Base-by-base conservation (phyloP, 2,329 filamentous ascomycete genomes). In the Venturia aucupariae region DNA sequence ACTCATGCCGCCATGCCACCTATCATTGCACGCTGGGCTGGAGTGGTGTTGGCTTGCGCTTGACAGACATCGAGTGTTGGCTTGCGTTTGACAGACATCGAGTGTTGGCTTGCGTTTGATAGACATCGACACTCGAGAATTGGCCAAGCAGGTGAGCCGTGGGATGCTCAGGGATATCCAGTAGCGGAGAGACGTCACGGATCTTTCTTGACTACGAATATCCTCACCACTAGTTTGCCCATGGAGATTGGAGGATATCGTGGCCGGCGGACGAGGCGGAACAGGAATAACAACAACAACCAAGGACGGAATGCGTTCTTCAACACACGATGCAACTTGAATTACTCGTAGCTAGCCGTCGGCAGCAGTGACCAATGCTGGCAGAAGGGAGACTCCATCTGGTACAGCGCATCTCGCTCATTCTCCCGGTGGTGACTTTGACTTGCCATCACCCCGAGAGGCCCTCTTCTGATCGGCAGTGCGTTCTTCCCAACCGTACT, bases 341-440 rank as follows among this genome's bases (percentile, higher is more conserved):
- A 57, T 19, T 10, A 35, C 4, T 35, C 32, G 32, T 10, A 35
- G 10, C n/a, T n/a, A n/a, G n/a, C n/a, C n/a, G n/a, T 4, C 4
- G 32, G 35, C 11, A 38, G 7, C 35, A 55, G 51, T 35, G 27
- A 35, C 51, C 4, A 30, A 54, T 6, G 51, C 51, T 35, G 51
- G 27, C 51, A 57, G 51, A 30, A 57, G 30, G 30, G 24, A 35
- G 27, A 4, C 51, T 57, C 51, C 2, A 32, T 35, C 6, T 7
- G 35, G 51, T 22, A 57, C 35, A 57, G 51, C 51, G 51, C 51
- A 57, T 57, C 51, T 57, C 51, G 51, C 51, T 57, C 51, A 57
- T 57, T 35, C 51, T 57, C 19, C 51, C 51, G 51, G 27, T 54
- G 48, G 24, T 13, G 27, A 30, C 17, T 32, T 54, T 54, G 48